phyloP scores from a whole-genome alignment of 2,329 filamentous ascomycete genomes.

The Apiospora pterosperma region DNA sequence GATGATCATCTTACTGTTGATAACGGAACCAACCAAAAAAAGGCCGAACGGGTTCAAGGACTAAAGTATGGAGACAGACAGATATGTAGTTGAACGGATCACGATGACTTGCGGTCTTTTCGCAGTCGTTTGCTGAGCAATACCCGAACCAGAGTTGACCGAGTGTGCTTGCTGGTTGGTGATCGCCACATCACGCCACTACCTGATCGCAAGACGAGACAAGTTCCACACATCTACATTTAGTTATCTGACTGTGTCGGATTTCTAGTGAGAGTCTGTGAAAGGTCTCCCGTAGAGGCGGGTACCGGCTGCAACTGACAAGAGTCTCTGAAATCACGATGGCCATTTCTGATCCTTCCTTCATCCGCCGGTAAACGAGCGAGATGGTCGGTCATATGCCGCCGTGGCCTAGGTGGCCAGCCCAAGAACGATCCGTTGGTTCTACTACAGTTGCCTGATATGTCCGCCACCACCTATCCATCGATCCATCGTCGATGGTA shows the following conservation, averaged over 20 bases:
- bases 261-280: not conserved
- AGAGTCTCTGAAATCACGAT: not conserved
- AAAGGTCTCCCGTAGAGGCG: not conserved
- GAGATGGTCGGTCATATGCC: too few relatives aligned
- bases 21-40: not conserved
- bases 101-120: not conserved
- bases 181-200: not conserved
- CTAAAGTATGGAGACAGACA: not conserved
- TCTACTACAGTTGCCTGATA: too few relatives aligned
- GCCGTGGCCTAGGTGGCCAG: too few relatives aligned
- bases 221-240: not conserved
- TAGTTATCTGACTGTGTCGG: not conserved
- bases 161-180: not conserved
- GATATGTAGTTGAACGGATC: not conserved
- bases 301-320: too few relatives aligned
- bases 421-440: too few relatives aligned
- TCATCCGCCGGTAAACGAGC: not conserved
- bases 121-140: not conserved
- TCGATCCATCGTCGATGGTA: not conserved
- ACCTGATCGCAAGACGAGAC: not conserved
- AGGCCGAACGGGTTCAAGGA: not conserved
- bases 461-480: not conserved
- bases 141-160: not conserved
- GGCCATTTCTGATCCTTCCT: not conserved
- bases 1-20: not conserved